Base-by-base conservation (phyloP, 441 rosid species). In the Pelargonium fulgidum region DNA sequence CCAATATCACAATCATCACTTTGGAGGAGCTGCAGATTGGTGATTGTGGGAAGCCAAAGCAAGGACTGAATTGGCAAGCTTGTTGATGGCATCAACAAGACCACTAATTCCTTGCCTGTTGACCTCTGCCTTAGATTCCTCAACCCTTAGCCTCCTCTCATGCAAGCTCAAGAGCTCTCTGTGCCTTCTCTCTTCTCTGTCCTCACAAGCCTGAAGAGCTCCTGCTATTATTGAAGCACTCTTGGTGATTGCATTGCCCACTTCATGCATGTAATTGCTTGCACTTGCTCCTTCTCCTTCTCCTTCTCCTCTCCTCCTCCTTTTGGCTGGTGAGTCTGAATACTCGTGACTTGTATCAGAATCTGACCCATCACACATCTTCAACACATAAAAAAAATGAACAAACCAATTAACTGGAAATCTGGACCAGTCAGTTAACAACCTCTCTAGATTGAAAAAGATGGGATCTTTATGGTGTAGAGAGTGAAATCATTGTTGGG, bases 21-120 rank as follows among this genome's bases (percentile, higher is more conserved):
- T 73, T 19, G 82, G 77, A 78, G 81, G n/a, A n/a, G n/a, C 70
- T 65, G 84, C 72, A 41, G 83, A 69, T 64, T 81, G 84, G 73
- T 82, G 81, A 79, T 78, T 84, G 62, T 77, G 81, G 75, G 96
- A 85, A 62, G 93, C 96, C 59, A 92, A 74, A 70, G 93, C 77
- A 39, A 83, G 77, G 77, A 92, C 89, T 6, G 96, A 90, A 73
- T 80, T 85, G 72, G 96, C 93, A 19, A 92, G 92, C 69, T 84
- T 88, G 80, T 92, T 90, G 84, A 92, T 85, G 78, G 96, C 90
- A 63, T 87, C 90, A 26, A 86, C 89, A 42, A 92, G 77, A n/a
- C 87, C 93, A 80, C 68, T 77, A 71, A 87, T 82, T 2, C 91
- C 91, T 76, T 81, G 81, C 70, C 76, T 77, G 68, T 79, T 85